Evolutionary conservation across 2,329 filamentous ascomycete genomes (phyloP).

Genomic region (Shiraia sp.): DNA sequence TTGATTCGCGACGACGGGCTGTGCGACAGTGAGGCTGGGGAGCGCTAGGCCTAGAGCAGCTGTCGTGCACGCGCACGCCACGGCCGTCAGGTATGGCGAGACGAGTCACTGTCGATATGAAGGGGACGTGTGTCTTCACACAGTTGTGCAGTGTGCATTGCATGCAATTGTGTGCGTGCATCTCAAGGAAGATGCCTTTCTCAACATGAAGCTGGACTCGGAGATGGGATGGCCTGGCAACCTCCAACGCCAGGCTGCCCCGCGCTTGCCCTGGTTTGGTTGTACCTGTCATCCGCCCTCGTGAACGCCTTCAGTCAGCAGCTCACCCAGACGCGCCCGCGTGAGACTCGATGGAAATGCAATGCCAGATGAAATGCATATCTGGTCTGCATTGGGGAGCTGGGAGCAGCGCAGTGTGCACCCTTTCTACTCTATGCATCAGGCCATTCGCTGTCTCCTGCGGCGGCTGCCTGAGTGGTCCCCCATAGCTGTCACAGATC

Average conservation of each 20-base stretch:
- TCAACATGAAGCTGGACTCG: no score
- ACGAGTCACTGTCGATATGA: no score
- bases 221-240: no score
- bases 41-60: conserved; percentile 10
- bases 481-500: conserved; percentile 16
- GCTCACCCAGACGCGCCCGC: conserved; percentile 17
- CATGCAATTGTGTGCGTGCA: background rate
- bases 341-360: conserved; percentile 14
- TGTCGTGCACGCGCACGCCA: conserved; percentile 10
- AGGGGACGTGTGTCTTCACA: background rate
- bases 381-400: conserved; percentile 7
- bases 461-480: no score
- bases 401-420: conserved; percentile 7
- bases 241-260: conserved; percentile 6
- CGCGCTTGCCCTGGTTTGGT: conserved; percentile 14
- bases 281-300: conserved; percentile 10
- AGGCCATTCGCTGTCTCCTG: no score
- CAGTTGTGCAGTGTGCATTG: background rate
- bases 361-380: conserved; percentile 8
- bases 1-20: conserved; percentile 19
- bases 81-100: background rate
- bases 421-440: background rate
- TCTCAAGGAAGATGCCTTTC: background rate
- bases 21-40: conserved; percentile 23
- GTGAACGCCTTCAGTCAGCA: conserved; percentile 22